Evolutionary conservation across 768 basidiomycete genomes (phyloP).

Genomic region (Xanthoconium purpureum): DNA sequence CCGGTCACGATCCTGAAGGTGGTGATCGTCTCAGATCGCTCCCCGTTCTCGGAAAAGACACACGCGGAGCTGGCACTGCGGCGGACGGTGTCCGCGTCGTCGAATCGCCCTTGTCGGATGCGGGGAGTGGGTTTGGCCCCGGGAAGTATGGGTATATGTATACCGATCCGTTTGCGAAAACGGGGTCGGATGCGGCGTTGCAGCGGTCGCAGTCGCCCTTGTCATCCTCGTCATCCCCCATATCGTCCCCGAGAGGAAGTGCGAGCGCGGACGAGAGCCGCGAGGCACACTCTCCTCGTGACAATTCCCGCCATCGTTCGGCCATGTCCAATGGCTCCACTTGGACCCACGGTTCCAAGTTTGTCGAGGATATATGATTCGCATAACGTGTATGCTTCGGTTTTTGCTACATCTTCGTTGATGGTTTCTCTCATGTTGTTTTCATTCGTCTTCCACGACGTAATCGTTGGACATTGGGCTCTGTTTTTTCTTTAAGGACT

Average conservation of each 20-base stretch:
- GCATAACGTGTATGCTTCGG: background rate
- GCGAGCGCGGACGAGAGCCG: conserved; percentile 13
- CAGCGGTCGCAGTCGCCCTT: conserved; percentile 32
- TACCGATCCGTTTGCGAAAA: conserved; percentile 22
- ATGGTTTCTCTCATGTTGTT: background rate
- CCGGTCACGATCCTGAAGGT: background rate
- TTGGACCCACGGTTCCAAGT: conserved; percentile 48
- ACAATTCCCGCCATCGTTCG: conserved; percentile 21
- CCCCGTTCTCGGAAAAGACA: background rate
- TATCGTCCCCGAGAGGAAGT: conserved; percentile 21
- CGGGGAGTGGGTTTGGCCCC: conserved; percentile 6
- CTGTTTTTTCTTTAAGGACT: background rate
- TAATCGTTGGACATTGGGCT: background rate
- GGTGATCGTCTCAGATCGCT: background rate
- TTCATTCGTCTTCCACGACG: background rate
- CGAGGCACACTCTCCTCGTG: conserved; percentile 1
- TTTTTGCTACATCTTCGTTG: background rate
- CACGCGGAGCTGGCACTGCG: background rate
- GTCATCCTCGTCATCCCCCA: conserved; percentile 20
- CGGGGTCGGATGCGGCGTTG: conserved; percentile 5
- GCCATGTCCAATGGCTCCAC: conserved; percentile 27
- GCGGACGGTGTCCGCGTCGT: conserved; percentile 7
- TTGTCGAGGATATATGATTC: conserved; percentile 38
- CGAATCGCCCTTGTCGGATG: conserved; percentile 30
- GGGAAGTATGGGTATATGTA: conserved; percentile 12